Conservation (phyloP, 2,329 filamentous ascomycete species). For the Pseudofabraea citricarpa region DNA sequence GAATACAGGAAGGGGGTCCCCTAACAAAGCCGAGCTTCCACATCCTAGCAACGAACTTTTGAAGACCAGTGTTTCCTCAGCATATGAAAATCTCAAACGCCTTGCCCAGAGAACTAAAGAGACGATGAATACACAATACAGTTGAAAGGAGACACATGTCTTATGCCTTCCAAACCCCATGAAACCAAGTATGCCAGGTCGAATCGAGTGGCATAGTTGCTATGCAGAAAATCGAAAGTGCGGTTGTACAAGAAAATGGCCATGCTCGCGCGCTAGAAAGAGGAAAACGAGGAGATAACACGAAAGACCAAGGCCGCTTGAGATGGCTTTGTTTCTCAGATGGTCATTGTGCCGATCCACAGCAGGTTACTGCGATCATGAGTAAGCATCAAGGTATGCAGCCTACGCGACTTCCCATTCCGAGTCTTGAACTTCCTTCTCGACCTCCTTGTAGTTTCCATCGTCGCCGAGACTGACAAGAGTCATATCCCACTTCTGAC, state of each 20-base stretch:
- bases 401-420: slow-evolving; percentile 29
- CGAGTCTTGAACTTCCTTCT: slow-evolving; percentile 20
- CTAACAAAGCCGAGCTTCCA: slow-evolving; percentile 6
- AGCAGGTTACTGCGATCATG: too few species aligned
- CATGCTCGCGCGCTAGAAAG: neutral
- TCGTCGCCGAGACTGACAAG: slow-evolving; percentile 13
- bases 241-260: slow-evolving; percentile 14
- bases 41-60: slow-evolving; percentile 16
- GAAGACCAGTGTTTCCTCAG: slow-evolving; percentile 8
- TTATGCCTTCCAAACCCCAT: slow-evolving; percentile 9
- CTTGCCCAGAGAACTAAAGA: slow-evolving; percentile 14
- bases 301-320: neutral
- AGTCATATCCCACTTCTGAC: slow-evolving; percentile 18
- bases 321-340: too few species aligned
- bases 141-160: slow-evolving; percentile 13
- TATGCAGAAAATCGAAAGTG: slow-evolving; percentile 3
- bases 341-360: too few species aligned
- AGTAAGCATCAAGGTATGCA: too few species aligned
- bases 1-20: too few species aligned
- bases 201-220: slow-evolving; percentile 8
- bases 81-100: slow-evolving; percentile 17
- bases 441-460: slow-evolving; percentile 14
- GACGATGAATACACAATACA: slow-evolving; percentile 13
- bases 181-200: slow-evolving; percentile 16
- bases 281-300: neutral